Percentiles rank a stretch among this genome's conserved stretches.
Conservation (phyloP, 371 early-diverging fungal genomes). For the Conidiobolus coronatus region DNA sequence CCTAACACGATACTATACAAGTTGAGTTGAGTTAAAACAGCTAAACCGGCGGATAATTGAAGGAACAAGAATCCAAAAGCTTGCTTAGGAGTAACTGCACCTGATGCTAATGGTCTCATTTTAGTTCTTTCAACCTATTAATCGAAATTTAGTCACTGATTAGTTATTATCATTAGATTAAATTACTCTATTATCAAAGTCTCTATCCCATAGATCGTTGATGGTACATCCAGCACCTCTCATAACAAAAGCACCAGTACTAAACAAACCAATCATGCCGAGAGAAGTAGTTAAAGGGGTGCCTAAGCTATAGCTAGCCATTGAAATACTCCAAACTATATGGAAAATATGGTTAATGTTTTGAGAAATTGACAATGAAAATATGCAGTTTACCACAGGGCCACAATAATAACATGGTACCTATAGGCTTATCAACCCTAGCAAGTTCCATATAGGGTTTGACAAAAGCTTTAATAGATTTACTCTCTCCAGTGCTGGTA, state of each 20-base stretch:
- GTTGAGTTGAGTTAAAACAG: conserved; percentile 48
- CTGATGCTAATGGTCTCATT: conserved; percentile 66
- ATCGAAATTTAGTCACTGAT: background rate
- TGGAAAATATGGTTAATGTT: background rate
- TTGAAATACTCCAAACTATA: conserved; percentile 55
- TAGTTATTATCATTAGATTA: background rate
- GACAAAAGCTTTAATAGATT: conserved; percentile 15
- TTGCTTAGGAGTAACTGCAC: conserved; percentile 32
- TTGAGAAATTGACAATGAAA: background rate
- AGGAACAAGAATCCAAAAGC: conserved; percentile 59
- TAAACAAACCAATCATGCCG: conserved; percentile 58
- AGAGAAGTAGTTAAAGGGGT: conserved; percentile 23
- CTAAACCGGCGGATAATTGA: conserved; percentile 64
- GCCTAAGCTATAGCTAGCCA: conserved; percentile 42
- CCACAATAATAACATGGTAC: conserved; percentile 75
- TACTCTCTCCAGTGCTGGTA: too few species aligned
- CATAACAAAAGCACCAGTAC: conserved; percentile 77
- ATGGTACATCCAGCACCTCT: conserved; percentile 92
- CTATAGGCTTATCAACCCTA: conserved; percentile 76
- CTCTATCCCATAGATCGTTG: conserved; percentile 88
- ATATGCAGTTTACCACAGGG: conserved; percentile 43
- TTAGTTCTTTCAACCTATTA: conserved; percentile 59
- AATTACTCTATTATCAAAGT: conserved; percentile 50
- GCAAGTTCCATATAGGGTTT: conserved; percentile 53
- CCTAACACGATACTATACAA: conserved; percentile 57